Conservation (phyloP, 768 basidiomycete genomes). For the Serendipita sp. region DNA sequence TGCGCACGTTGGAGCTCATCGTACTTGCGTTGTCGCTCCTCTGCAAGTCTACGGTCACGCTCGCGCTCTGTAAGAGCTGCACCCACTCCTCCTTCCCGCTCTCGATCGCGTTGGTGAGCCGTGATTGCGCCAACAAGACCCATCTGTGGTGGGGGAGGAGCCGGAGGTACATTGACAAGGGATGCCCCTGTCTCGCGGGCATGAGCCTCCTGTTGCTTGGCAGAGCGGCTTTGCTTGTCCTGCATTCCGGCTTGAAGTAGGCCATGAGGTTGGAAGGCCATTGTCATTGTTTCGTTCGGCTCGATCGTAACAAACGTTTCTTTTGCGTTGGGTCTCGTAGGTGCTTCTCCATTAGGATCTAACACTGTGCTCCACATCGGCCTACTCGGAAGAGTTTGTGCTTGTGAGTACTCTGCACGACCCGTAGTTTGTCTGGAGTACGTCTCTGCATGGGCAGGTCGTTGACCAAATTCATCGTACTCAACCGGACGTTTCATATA, state of each 20-base stretch:
- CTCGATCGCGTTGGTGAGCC: conserved; percentile 83
- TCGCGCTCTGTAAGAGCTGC: conserved; percentile 90
- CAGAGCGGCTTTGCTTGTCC: conserved; percentile 89
- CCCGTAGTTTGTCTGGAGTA: not conserved
- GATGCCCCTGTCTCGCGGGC: conserved; percentile 85
- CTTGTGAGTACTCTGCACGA: not conserved
- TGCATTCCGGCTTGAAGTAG: conserved; percentile 87
- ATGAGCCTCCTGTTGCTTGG: conserved; percentile 84
- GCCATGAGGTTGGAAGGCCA: conserved; percentile 89
- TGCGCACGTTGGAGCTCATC: conserved; percentile 84
- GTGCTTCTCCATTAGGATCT: conserved; percentile 42
- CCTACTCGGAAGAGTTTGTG: not conserved
- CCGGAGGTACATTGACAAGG: conserved; percentile 87
- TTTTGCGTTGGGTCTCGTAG: conserved; percentile 19
- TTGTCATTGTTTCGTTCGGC: conserved; percentile 60
- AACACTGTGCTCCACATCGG: conserved; percentile 78
- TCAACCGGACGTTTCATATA: conserved; percentile 22
- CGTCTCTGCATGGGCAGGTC: conserved; percentile 14
- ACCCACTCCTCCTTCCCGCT: conserved; percentile 89
- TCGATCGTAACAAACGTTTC: conserved; percentile 58
- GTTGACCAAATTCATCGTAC: conserved; percentile 32
- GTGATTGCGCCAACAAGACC: conserved; percentile 93
- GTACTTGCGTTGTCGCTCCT: conserved; percentile 82
- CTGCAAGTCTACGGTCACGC: conserved; percentile 77
- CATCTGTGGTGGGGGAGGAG: conserved; percentile 87